Evolutionary conservation across 495 filamentous ascomycete species (phyloP), one percentile per base, ranked within the genome.

Genomic region (Filosporella fistucella): DNA sequence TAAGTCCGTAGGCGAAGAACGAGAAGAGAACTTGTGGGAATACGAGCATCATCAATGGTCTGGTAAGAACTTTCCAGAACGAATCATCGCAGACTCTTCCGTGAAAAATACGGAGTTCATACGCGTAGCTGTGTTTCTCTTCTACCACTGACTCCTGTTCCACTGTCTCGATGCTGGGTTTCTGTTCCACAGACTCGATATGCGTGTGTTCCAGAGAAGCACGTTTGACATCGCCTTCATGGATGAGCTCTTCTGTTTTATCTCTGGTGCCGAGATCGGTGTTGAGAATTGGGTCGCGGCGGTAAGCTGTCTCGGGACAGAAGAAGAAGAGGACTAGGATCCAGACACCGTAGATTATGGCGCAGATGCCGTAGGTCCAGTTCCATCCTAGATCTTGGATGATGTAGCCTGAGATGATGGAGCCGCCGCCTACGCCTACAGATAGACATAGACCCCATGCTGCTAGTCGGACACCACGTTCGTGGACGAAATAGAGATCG

Each of bases 11-110:
- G 34, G 86, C 91, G 1, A 95, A 68, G 58, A 85, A 89, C 6
- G 86, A 88, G 85, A 87, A 95, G 32, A 95, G 60, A 43, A 95
- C 83, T 33, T 86, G 86, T 0, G 89, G 90, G 51, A 95, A 89
- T 17, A 89, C 60, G 56, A 87, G 56, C 57, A 83, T 62, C 50
- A 84, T 66, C 56, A 80, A 54, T 52, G 74, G 71, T 60, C 87
- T 68, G 64, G 86, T 58, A 58, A 87, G 61, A 56, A 77, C 59
- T 68, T 86, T 63, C 63, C 79, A 75, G 70, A 88, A 80, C 21
- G 60, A 63, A 36, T 70, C 68, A 39, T 69, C 62, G 0, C 85
- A 85, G 59, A 93, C 88, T 37, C 88, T 77, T 28, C 89, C 88
- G 54, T 61, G 6, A 50, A 76, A 84, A 10, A 78, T 70, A 18